Conservation (phyloP, 1,284 basidiomycete genomes). For the Limonomyces culmigenus region DNA sequence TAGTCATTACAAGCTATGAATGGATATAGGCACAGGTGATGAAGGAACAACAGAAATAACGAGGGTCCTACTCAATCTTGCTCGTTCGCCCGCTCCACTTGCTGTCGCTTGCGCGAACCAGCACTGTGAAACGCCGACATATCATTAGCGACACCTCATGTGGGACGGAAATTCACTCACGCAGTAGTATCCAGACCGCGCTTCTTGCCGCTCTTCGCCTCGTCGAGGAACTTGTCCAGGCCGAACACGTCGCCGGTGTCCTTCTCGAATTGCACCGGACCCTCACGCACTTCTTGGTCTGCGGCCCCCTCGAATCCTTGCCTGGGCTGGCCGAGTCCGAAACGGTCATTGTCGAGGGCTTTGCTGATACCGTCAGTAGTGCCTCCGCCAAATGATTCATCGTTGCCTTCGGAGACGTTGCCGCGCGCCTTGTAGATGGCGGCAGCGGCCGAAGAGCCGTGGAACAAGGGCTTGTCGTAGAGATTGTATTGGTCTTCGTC, state of each 20-base stretch:
- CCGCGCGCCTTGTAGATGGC: slow-evolving; percentile 94
- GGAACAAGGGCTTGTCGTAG: slow-evolving; percentile 92
- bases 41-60: too few relatives aligned
- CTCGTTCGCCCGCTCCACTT: slow-evolving; percentile 50
- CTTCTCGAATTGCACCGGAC: slow-evolving; percentile 99
- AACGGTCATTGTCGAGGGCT: slow-evolving; percentile 87
- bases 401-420: slow-evolving; percentile 69
- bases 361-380: slow-evolving; percentile 87
- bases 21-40: too few relatives aligned
- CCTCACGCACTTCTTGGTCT: slow-evolving; percentile 70
- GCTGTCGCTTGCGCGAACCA: slow-evolving; percentile 53
- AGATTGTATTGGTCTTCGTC: slow-evolving; percentile 89
- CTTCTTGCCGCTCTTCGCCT: slow-evolving; percentile 89
- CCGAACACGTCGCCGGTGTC: slow-evolving; percentile 96
- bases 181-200: slow-evolving; percentile 66
- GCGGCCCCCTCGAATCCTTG: slow-evolving; percentile 81
- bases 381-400: slow-evolving; percentile 84
- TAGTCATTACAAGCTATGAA: too few relatives aligned
- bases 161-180: slow-evolving; percentile 24
- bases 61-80: slow-evolving; percentile 26
- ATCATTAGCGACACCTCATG: slow-evolving; percentile 6
- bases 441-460: slow-evolving; percentile 88
- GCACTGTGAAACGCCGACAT: slow-evolving; percentile 19
- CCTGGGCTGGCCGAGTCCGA: slow-evolving; percentile 74
- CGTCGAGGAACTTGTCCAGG: slow-evolving; percentile 92